Evolutionary conservation across 1,284 basidiomycete species (phyloP).

Genomic region (Ceratobasidium papillatum): DNA sequence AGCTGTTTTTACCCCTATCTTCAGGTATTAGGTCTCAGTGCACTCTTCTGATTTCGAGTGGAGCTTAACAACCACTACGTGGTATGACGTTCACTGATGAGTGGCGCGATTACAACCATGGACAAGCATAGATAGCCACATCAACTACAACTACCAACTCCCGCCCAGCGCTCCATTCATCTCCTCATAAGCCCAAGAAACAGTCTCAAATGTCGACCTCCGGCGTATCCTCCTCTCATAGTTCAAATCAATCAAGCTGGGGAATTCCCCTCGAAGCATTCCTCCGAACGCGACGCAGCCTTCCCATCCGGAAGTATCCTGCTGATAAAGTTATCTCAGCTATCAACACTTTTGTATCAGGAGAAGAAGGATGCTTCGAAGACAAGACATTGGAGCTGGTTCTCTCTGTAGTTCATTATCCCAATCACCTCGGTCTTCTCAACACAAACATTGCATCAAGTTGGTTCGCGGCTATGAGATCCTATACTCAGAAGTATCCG

Average conservation of each 20-base stretch:
- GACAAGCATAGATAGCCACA: no score
- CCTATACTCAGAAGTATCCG: background rate
- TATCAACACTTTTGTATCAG: background rate
- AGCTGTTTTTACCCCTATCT: no score
- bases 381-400: background rate
- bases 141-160: no score
- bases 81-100: no score
- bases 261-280: background rate
- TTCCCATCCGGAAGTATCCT: background rate
- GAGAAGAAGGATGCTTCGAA: no score
- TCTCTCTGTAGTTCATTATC: background rate
- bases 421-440: background rate
- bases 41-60: no score
- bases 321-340: background rate
- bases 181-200: background rate
- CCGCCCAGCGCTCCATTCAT: background rate
- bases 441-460: background rate
- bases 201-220: background rate
- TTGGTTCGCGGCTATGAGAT: background rate
- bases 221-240: background rate
- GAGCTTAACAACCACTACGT: no score
- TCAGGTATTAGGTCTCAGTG: no score
- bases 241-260: background rate
- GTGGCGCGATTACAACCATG: no score
- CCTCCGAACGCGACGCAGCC: background rate